Percentiles rank a stretch among this genome's conserved stretches.
phyloP scores from a whole-genome alignment of 2,329 filamentous ascomycete species.

The Curvularia verruculosa region DNA sequence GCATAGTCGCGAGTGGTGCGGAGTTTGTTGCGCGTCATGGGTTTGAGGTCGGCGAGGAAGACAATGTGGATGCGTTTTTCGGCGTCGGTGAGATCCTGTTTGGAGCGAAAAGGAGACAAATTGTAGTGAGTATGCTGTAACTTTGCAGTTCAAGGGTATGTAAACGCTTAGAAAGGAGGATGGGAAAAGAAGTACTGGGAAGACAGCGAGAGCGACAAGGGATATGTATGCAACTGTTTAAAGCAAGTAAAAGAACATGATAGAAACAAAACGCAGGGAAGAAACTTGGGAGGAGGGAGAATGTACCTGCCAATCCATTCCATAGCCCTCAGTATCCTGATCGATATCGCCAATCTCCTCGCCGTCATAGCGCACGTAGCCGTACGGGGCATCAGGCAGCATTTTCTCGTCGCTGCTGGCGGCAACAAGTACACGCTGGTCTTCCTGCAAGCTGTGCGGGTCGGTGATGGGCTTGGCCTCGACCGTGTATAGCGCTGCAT shows the following conservation, averaged over 20 bases:
- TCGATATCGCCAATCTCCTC: slow-evolving; percentile 18
- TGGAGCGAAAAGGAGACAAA: too few species aligned
- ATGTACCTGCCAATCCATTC: slow-evolving; percentile 11
- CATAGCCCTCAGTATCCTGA: slow-evolving; percentile 5
- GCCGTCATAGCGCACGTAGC: slow-evolving; percentile 13
- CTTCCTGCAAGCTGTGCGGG: slow-evolving; percentile 15
- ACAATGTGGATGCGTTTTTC: slow-evolving; percentile 19
- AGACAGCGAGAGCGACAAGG: too few species aligned
- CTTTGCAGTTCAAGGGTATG: too few species aligned
- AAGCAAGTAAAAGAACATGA: too few species aligned
- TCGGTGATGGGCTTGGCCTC: slow-evolving; percentile 17
- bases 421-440: slow-evolving; percentile 18
- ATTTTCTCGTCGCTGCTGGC: slow-evolving; percentile 6
- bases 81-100: slow-evolving; percentile 13
- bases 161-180: too few species aligned
- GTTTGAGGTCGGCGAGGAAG: slow-evolving; percentile 13
- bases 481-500: slow-evolving; percentile 16
- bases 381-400: slow-evolving; percentile 14
- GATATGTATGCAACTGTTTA: too few species aligned
- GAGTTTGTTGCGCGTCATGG: slow-evolving; percentile 11
- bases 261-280: neutral
- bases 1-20: slow-evolving; percentile 16
- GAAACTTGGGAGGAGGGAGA: neutral
- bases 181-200: too few species aligned
- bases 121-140: too few species aligned